Base-by-base conservation (phyloP, 148 eudicot genomes). In the Camellia sinensis region DNA sequence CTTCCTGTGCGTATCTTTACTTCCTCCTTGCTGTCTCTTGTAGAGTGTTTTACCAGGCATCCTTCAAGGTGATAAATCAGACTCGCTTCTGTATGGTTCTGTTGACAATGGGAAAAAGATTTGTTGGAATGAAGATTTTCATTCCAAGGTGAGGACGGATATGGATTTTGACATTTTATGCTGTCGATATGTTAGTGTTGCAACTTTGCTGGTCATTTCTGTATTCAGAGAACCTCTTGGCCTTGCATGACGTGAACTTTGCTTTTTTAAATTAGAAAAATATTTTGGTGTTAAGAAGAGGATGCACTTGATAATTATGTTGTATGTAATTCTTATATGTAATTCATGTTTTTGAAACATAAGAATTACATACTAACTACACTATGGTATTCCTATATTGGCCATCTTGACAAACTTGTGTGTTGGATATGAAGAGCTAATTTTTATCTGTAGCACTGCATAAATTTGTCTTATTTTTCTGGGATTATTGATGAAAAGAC, bases 21-120 rank as follows among this genome's bases (percentile, higher is more conserved):
- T 50, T 19, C 13, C 82, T 12, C 67, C 9, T 29, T 72, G 80
- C 18, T 84, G 81, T 72, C 56, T 72, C 48, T 71, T 84, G 74
- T 88, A 97, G 99, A 97, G 99, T 89, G 99, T 97, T 79, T 85
- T 97, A 80, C 99, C 99, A 2, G 99, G 99, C 80, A 97, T 97
- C 74, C 97, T 97, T 81, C 99, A 97, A 87, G 99, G 99, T 63
- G 99, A 97, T 81, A 97, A 97, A 83, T 97, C 99, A 48, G 98
- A 97, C 81, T 94, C 99, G 43, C 97, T 97, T 84, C 87, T 97
- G 53, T 97, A 97, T 82, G 99, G 99, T 81, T 97, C 99, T 81
- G 99, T 94, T 81, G 99, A 97, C 84, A 97, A 97, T 85, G 99
- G 99, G 67, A 97, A 94, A 87, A 97, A 94, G 88, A 92, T 97